Evolutionary conservation across 148 eudicot genomes (phyloP).

Genomic region (Amaranthus cruentus): DNA sequence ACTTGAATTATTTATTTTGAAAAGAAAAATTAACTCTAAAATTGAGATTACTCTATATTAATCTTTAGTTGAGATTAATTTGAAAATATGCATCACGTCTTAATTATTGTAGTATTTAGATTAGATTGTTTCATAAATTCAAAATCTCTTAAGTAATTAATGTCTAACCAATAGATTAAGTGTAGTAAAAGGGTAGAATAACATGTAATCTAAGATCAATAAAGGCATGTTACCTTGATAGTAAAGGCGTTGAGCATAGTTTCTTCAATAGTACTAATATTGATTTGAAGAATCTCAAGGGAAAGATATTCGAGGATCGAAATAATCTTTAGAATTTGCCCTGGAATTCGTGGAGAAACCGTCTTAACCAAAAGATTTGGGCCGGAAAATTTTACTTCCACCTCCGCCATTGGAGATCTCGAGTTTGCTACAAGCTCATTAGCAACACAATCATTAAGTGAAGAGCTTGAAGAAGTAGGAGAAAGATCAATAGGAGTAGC

Average conservation of each 20-base stretch:
- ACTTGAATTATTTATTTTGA: no score
- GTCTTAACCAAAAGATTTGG: slow-evolving; percentile 70
- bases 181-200: neutral
- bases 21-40: no score
- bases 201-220: neutral
- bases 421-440: slow-evolving; percentile 81
- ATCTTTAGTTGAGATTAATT: no score
- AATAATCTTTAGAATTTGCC: slow-evolving; percentile 71
- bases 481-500: slow-evolving; percentile 30
- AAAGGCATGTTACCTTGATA: slow-evolving; percentile 55
- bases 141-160: neutral
- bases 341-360: slow-evolving; percentile 50
- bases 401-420: slow-evolving; percentile 70
- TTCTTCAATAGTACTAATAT: slow-evolving; percentile 59
- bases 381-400: slow-evolving; percentile 83
- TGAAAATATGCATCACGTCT: no score
- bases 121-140: neutral
- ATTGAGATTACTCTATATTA: no score
- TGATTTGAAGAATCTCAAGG: slow-evolving; percentile 68
- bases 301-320: slow-evolving; percentile 61
- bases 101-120: no score
- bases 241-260: slow-evolving; percentile 78
- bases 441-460: slow-evolving; percentile 26
- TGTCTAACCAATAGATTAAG: no score
- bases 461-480: slow-evolving; percentile 48